phyloP scores from a whole-genome alignment of 805 yeast species.

The Groenewaldozyma tartarivorans region DNA sequence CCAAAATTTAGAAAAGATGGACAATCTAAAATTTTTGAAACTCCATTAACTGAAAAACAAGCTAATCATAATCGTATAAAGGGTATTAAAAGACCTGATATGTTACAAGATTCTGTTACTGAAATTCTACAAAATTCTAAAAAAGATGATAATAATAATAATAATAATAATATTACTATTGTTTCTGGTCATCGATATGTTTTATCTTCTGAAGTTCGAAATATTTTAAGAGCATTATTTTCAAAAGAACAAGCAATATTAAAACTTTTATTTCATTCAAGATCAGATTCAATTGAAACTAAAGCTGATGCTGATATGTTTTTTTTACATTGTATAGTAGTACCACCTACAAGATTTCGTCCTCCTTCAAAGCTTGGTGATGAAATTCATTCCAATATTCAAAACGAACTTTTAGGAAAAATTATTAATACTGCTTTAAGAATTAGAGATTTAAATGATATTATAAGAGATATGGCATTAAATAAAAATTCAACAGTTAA shows the following conservation, averaged over 20 bases:
- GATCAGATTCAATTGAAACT: slow-evolving; percentile 46
- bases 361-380: slow-evolving; percentile 96
- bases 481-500: slow-evolving; percentile 49
- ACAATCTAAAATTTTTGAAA: slow-evolving; percentile 82
- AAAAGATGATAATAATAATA: slow-evolving; percentile 15
- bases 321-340: slow-evolving; percentile 78
- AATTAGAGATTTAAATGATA: slow-evolving; percentile 69
- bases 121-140: no score
- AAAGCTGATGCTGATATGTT: slow-evolving; percentile 64
- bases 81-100: slow-evolving; percentile 65
- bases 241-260: slow-evolving; percentile 59
- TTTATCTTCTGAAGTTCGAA: slow-evolving; percentile 78
- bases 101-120: slow-evolving; percentile 37
- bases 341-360: slow-evolving; percentile 95
- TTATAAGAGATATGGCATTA: slow-evolving; percentile 54
- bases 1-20: slow-evolving; percentile 96
- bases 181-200: slow-evolving; percentile 49
- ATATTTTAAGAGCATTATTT: slow-evolving; percentile 67
- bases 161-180: slow-evolving; percentile 26
- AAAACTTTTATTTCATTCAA: slow-evolving; percentile 68
- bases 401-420: slow-evolving; percentile 77
- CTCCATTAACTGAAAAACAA: slow-evolving; percentile 75
- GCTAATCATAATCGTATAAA: slow-evolving; percentile 64
- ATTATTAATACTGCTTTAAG: slow-evolving; percentile 69
- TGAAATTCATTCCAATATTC: slow-evolving; percentile 88